Evolutionary conservation across 2,329 filamentous ascomycete species (phyloP).

Genomic region (Dactylella cylindrospora): DNA sequence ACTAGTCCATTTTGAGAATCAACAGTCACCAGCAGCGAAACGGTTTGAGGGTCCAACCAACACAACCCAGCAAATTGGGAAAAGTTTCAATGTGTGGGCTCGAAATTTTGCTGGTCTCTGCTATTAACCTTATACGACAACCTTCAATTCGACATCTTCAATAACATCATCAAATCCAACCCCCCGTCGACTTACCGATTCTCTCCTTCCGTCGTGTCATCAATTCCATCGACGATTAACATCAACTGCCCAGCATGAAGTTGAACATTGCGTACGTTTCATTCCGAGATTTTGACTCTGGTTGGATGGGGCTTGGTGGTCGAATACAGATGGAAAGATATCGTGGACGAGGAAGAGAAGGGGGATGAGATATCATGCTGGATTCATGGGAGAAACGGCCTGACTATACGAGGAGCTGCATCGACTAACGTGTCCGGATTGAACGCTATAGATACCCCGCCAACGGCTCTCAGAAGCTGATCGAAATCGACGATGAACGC

Average conservation of each 20-base stretch:
- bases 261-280: slow-evolving; percentile 43
- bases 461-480: slow-evolving; percentile 99
- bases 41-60: not conserved
- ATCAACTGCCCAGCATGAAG: slow-evolving; percentile 42
- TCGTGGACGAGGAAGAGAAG: not conserved
- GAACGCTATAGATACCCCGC: slow-evolving; percentile 68
- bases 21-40: slow-evolving; percentile 42
- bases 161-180: slow-evolving; percentile 11
- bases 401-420: too few species aligned
- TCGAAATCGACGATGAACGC: slow-evolving; percentile 99
- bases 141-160: slow-evolving; percentile 3
- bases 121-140: slow-evolving; percentile 23
- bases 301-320: not conserved
- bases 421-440: slow-evolving; percentile 1
- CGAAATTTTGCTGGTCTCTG: slow-evolving; percentile 24
- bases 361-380: not conserved
- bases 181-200: slow-evolving; percentile 2
- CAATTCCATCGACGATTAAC: too few species aligned
- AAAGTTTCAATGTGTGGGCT: slow-evolving; percentile 15
- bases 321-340: not conserved
- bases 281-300: too few species aligned
- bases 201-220: slow-evolving; percentile 18
- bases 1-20: slow-evolving; percentile 23
- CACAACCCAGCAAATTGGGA: slow-evolving; percentile 1
- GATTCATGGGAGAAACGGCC: too few species aligned